Base-by-base conservation (phyloP, 495 filamentous ascomycete genomes). In the Penicillium bovifimosum region DNA sequence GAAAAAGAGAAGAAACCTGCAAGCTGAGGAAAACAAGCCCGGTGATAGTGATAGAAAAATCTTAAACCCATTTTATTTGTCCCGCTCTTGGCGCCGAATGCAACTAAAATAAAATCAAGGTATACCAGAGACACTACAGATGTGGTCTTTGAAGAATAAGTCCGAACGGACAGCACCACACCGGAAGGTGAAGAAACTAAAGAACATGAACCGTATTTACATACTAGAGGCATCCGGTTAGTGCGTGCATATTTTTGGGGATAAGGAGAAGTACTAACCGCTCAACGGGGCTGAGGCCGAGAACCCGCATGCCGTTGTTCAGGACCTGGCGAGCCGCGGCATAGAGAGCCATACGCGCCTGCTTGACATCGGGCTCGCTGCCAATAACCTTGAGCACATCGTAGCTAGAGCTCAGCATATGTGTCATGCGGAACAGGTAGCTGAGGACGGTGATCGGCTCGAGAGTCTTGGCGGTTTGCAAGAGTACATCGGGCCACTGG, bases 371-470 rank as follows among this genome's bases (percentile, higher is more conserved):
- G 13, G 77, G 78, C 64, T 81, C 80, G 60, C 82, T 88, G 40
- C 87, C 87, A 10, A 92, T 79, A 20, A 95, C 86, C 63, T 86
- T 79, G 29, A 95, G 77, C 5, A 87, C 80, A 59, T 91, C 89
- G 65, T 93, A 95, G 65, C 85, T 86, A 33, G 84, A 87, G 74
- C 86, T 91, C 48, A 95, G 69, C 44, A 83, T 76, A 65, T 93
- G 90, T 1, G 88, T 95, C 85, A 96, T 86, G 70, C 83, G 85
- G 76, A 92, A 92, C 39, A 96, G 80, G 70, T 93, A 96, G 9
- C 83, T 84, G 29, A 95, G 73, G 43, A 95, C 76, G 6, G 81
- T 85, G 39, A 81, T 71, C 14, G 85, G 83, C 66, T 88, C 84
- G 40, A 81, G 73, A 11, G 80, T 84, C 70, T 80, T 84, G 55